Evolutionary conservation across 495 filamentous ascomycete genomes (phyloP).

Genomic region (Collariella sp.): DNA sequence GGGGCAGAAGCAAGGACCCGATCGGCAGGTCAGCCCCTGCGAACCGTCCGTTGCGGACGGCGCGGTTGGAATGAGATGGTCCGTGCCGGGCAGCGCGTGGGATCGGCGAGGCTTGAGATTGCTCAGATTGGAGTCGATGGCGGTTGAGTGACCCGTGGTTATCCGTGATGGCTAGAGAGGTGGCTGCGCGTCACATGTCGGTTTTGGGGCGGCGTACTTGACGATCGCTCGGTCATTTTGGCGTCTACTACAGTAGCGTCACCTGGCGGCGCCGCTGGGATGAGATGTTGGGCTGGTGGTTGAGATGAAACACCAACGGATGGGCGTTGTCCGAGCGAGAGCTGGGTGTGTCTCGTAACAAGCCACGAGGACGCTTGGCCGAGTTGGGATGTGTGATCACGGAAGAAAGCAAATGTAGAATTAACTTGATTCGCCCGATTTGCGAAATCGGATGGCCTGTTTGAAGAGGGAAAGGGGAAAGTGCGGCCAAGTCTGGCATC

Average conservation of each 20-base stretch:
- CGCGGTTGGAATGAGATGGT: too few species aligned
- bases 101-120: too few species aligned
- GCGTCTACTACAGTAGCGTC: background rate
- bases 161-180: too few species aligned
- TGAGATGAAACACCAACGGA: background rate
- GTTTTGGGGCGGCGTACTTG: background rate
- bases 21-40: too few species aligned
- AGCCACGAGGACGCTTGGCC: background rate
- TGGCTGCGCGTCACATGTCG: background rate
- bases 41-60: too few species aligned
- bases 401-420: background rate
- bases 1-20: too few species aligned
- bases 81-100: too few species aligned
- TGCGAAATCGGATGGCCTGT: background rate
- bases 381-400: too few species aligned
- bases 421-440: too few species aligned
- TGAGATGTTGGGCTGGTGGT: too few species aligned
- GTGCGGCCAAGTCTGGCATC: background rate
- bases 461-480: background rate
- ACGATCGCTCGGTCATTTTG: constrained; percentile 13
- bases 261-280: background rate
- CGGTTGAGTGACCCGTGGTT: too few species aligned
- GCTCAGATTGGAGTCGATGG: background rate
- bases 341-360: background rate
- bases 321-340: background rate